Evolutionary conservation across 2,329 filamentous ascomycete genomes (phyloP).

Genomic region (Trematosphaeria pertusa): DNA sequence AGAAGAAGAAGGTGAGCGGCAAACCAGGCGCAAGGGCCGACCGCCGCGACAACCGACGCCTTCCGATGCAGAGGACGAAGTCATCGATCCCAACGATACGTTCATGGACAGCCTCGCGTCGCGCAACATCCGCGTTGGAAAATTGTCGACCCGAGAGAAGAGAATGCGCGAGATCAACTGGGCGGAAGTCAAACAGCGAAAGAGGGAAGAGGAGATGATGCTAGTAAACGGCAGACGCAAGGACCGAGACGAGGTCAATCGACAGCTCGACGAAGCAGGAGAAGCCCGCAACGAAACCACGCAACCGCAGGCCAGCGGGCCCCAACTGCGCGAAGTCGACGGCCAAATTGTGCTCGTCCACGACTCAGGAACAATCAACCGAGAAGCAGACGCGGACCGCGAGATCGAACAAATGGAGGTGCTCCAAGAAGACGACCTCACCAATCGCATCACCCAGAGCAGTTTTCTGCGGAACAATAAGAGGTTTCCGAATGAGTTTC

Average conservation of each 20-base stretch:
- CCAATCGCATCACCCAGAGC: constrained; percentile 71
- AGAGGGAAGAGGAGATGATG: constrained; percentile 42
- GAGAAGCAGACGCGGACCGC: constrained; percentile 67
- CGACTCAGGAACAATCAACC: constrained; percentile 70
- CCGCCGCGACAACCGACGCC: constrained; percentile 41
- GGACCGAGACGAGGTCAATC: constrained; percentile 31
- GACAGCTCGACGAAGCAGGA: constrained; percentile 23
- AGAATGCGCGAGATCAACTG: constrained; percentile 73
- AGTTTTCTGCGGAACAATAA: constrained; percentile 71
- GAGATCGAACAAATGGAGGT: constrained; percentile 63
- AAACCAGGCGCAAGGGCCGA: constrained; percentile 33
- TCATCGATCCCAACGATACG: constrained; percentile 69
- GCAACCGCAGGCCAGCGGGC: constrained; percentile 49
- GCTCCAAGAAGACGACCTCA: constrained; percentile 81
- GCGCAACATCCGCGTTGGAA: constrained; percentile 69
- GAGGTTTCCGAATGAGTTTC: constrained; percentile 55
- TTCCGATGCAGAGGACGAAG: constrained; percentile 46
- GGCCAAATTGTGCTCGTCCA: constrained; percentile 77
- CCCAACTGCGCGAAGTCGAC: constrained; percentile 69
- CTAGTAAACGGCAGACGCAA: constrained; percentile 26
- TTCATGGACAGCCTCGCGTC: constrained; percentile 77
- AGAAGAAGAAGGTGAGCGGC: constrained; percentile 14
- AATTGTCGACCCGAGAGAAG: constrained; percentile 76
- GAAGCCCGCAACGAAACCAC: constrained; percentile 17
- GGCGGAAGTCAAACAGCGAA: constrained; percentile 55